Evolutionary conservation across 306 rosid species (phyloP).

Genomic region (Trifolium subterraneum): DNA sequence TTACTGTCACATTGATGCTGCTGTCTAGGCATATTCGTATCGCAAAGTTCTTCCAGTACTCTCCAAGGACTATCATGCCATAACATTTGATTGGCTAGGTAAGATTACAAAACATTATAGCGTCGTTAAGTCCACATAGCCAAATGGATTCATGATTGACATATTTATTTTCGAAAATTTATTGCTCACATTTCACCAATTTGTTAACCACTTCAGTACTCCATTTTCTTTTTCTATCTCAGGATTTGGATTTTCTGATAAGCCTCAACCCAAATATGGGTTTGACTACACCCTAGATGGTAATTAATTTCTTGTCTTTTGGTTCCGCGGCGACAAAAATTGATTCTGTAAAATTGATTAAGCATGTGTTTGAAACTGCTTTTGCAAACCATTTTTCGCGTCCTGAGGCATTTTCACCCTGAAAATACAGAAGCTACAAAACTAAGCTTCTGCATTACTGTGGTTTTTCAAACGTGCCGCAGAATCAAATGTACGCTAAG

Average conservation of each 20-base stretch:
- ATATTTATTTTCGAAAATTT: no score
- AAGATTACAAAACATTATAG: conserved; percentile 19
- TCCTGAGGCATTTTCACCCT: no score
- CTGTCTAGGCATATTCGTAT: conserved; percentile 84
- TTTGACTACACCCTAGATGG: conserved; percentile 88
- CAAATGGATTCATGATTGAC: no score
- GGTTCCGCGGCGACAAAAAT: not conserved
- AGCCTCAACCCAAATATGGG: conserved; percentile 93
- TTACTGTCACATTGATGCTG: conserved; percentile 35
- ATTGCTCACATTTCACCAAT: no score
- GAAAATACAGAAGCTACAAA: no score
- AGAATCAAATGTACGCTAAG: no score
- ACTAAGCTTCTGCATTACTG: no score
- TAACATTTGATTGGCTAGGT: conserved; percentile 95
- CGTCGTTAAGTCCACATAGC: no score
- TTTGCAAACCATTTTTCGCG: no score
- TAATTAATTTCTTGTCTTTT: conserved; percentile 48
- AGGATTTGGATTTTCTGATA: conserved; percentile 96
- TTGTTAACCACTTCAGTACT: no score
- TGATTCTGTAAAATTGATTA: not conserved
- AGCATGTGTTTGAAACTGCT: no score
- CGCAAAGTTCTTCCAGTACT: conserved; percentile 86
- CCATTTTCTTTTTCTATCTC: conserved; percentile 30
- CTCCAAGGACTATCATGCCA: conserved; percentile 62
- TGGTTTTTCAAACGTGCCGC: no score